Evolutionary conservation across 1,284 basidiomycete genomes (phyloP), one percentile per base, ranked within the genome.

Genomic region (Somion occarium): DNA sequence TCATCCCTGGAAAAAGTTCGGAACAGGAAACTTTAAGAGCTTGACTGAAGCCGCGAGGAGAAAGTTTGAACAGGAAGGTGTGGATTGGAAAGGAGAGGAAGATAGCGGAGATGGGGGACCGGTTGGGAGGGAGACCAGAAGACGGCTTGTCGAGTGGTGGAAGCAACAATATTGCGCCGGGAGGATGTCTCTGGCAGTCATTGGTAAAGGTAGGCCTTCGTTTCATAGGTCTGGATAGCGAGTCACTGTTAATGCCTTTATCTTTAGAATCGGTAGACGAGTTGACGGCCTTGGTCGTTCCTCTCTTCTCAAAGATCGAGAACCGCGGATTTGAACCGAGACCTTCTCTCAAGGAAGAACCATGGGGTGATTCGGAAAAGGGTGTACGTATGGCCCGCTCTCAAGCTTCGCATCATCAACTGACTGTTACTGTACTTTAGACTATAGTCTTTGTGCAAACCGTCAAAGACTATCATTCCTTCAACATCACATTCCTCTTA

Each of bases 141-240:
- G 75, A 49, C 72, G 83, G 59, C 71, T 88, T 50, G 76, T 87
- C 55, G 75, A 81, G 60, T 88, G 85, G 80, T 85, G 83, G 76
- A 67, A 77, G 52, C 67, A 72, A 52, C 71, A 84, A 60, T 88
- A 88, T 66, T 83, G 79, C 53, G 80, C 83, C n/a, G 76, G 80
- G 48, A 67, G 83, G 52, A 85, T 85, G 82, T 81, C 79, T 63
- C 66, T 87, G 9, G 64, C 59, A 11, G 59, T 67, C 18, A 50
- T 67, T 20, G 65, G 64, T n/a, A 59, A 53, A 56, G 65, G 65
- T 66, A 24, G 19, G 56, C 18, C 18, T 37, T 37, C 13, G 13
- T 23, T 50, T 9, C 25, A 37, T 38, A 34, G 5, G 20, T 18
- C 25, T 27, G 20, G 25, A 22, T 37, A 24, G 37, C 44, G 37